These are phyloP conservation scores for Cryptosporidium felis DNA, from an alignment of 169 alveolate genomes.

Conservation along the genomic window DNA sequence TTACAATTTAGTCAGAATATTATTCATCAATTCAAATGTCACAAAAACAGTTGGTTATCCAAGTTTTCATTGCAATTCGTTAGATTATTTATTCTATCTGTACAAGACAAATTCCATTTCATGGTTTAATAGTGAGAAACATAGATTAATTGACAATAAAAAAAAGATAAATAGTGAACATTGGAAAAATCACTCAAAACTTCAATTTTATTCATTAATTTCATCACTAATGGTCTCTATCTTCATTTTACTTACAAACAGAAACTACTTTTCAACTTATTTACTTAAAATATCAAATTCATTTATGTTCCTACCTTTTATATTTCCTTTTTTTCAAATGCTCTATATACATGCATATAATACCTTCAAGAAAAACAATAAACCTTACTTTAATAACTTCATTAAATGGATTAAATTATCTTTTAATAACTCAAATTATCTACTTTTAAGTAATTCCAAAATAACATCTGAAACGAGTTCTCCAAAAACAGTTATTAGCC, in stretches of 20 bases:
- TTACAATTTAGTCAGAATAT: background rate
- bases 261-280: background rate
- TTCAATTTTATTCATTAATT: background rate
- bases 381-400: background rate
- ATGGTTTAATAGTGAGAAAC: background rate
- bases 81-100: conserved; percentile 1
- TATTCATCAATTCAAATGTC: background rate
- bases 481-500: background rate
- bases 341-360: background rate
- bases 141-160: background rate
- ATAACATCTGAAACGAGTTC: background rate
- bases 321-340: background rate
- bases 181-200: background rate
- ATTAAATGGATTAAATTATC: background rate
- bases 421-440: background rate
- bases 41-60: background rate
- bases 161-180: background rate
- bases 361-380: background rate
- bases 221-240: background rate
- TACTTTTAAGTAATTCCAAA: background rate
- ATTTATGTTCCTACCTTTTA: background rate
- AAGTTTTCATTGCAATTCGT: background rate
- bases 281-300: background rate
- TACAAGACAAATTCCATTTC: background rate
- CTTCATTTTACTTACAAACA: background rate